Conservation (phyloP, 2,329 filamentous ascomycete genomes). For the Scedosporium minutisporum region DNA sequence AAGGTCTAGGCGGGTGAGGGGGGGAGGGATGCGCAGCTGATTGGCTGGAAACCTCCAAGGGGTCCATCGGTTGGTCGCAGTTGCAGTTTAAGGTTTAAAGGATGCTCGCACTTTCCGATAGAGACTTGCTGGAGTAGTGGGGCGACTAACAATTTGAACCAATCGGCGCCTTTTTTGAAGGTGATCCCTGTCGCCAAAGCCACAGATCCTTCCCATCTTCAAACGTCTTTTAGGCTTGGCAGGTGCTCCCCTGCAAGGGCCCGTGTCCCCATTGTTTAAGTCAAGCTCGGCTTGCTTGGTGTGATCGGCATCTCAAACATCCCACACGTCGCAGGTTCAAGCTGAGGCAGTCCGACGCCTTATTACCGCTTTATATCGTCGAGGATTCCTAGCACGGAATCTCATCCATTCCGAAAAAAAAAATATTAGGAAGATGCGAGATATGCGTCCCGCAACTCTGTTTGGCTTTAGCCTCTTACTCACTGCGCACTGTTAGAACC, state of each 20-base stretch:
- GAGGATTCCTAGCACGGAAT: neutral
- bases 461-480: neutral
- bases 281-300: neutral
- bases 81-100: conserved; percentile 7
- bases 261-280: neutral
- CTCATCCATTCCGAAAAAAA: neutral
- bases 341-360: neutral
- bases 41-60: neutral
- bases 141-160: neutral
- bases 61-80: conserved; percentile 3
- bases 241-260: neutral
- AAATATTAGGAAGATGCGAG: neutral
- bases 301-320: conserved; percentile 5
- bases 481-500: neutral
- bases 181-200: conserved; percentile 2
- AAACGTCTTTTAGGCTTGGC: conserved; percentile 3
- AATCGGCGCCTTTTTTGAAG: neutral
- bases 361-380: conserved; percentile 1
- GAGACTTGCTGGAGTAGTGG: neutral
- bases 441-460: neutral
- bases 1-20: neutral
- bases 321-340: conserved; percentile 4
- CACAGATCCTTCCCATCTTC: neutral
- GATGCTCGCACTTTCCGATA: conserved; percentile 1
- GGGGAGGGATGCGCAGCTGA: neutral